Evolutionary conservation across 305 asterid genomes (phyloP), one percentile per base, ranked within the genome.

Genomic region (Salvia sclarea): DNA sequence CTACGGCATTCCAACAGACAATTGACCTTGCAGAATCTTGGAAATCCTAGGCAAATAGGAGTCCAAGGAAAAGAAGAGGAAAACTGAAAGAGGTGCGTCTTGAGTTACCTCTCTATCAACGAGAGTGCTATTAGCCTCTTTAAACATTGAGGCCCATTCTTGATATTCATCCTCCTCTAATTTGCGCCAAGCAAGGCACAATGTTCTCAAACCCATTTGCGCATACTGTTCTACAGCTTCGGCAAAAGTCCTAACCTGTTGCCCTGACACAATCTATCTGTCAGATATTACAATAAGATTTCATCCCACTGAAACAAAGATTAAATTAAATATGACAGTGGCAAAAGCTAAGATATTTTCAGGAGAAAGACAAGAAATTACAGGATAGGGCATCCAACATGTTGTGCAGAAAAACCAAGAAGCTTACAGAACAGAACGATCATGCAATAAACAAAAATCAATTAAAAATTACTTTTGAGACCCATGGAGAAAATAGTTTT

Each of bases 211-310:
- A 35, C 98, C 98, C 75, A 93, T 79, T 69, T 93, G 98, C 73
- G 97, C 85, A 85, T 93, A 93, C 64, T 85, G 92, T 45, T 93
- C 98, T 44, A 87, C 98, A 75, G 96, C 96, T 82, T 93, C 98
- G 55, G 92, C 74, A 84, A 79, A 81, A 61, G 79, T 75, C 75
- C 92, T 81, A 35, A 81, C 79, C 74, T 83, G 96, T 86, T 88
- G 97, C 74, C 92, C 98, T 93, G 88, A 72, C 69, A 82, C 55
- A 70, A 67, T 47, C 66, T 73, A 66, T 67, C 62, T 10, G 43
- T 75, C 31, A 80, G 77, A 66, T 72, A 75, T 68, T 53, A 71
- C 61, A 25, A 58, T 62, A 77, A 22, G 66, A 64, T 52, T 28
- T 17, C 54, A 25, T 35, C 69, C 72, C 57, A 58, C 37, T 48